phyloP scores from a whole-genome alignment of 257 asterid genomes.

The Nicotiana otophora region DNA sequence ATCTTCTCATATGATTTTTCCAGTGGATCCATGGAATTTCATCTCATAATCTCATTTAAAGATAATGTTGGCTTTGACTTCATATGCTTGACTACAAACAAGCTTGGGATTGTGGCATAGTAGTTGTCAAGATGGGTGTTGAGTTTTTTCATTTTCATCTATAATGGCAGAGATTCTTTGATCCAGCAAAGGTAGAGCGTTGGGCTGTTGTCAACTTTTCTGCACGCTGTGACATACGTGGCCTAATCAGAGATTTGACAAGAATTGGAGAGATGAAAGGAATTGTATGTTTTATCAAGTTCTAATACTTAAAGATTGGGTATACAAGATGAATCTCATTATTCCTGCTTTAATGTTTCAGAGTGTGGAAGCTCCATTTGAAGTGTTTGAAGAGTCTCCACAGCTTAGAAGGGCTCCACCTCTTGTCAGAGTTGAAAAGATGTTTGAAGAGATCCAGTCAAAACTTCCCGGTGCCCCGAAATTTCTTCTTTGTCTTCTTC shows the following conservation, averaged over 20 bases:
- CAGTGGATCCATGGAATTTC: background rate
- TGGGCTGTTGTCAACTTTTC: conserved; percentile 95
- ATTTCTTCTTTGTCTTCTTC: conserved; percentile 75
- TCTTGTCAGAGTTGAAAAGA: conserved; percentile 66
- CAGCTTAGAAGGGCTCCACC: conserved; percentile 68
- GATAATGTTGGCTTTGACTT: background rate
- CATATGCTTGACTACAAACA: background rate
- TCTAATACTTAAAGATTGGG: conserved; percentile 18
- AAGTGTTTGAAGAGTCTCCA: conserved; percentile 55
- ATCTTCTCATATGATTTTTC: background rate
- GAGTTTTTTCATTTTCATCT: background rate
- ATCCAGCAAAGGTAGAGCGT: conserved; percentile 58
- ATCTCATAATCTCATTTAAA: background rate
- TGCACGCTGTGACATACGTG: conserved; percentile 64
- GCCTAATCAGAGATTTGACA: conserved; percentile 52
- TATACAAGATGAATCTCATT: background rate
- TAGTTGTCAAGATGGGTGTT: background rate
- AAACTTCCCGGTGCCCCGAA: conserved; percentile 72
- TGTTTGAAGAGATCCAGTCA: conserved; percentile 59
- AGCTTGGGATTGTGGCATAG: background rate
- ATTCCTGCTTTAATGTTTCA: conserved; percentile 15
- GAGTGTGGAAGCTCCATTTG: conserved; percentile 63
- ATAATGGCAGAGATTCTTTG: conserved; percentile 46
- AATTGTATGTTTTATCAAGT: conserved; percentile 45
- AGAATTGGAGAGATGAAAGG: conserved; percentile 74